A percentile compares a stretch with the other conserved stretches of the same genome.
phyloP scores from a whole-genome alignment of 352 stramenopile species.

The Phytophthora brassicae region DNA sequence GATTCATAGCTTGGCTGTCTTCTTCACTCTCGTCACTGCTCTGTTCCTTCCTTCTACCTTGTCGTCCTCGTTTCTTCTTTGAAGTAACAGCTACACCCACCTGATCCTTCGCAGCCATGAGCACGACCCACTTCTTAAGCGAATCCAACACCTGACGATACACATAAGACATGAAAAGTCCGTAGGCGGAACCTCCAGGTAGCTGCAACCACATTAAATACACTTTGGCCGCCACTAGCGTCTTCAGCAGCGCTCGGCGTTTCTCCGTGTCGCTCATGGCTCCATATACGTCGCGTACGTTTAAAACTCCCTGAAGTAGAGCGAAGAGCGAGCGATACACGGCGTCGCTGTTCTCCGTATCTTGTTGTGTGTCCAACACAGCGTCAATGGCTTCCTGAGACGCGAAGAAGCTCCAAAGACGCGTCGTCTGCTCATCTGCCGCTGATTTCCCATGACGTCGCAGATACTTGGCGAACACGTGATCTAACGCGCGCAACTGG shows the following conservation, averaged over 20 bases:
- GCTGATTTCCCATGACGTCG: slow-evolving; percentile 29
- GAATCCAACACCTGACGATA: slow-evolving; percentile 81
- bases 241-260: slow-evolving; percentile 48
- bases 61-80: slow-evolving; percentile 13
- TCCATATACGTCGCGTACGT: slow-evolving; percentile 59
- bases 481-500: slow-evolving; percentile 50
- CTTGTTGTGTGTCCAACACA: slow-evolving; percentile 37
- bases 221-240: slow-evolving; percentile 67
- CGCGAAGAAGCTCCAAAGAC: slow-evolving; percentile 64
- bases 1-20: slow-evolving; percentile 18
- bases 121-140: slow-evolving; percentile 75
- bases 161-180: slow-evolving; percentile 85
- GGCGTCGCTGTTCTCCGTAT: slow-evolving; percentile 27
- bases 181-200: slow-evolving; percentile 77
- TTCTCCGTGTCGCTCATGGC: slow-evolving; percentile 39
- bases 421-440: slow-evolving; percentile 20
- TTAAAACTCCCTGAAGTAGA: slow-evolving; percentile 59
- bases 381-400: slow-evolving; percentile 46
- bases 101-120: slow-evolving; percentile 27
- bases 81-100: not conserved
- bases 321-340: slow-evolving; percentile 72
- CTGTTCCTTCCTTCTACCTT: slow-evolving; percentile 14
- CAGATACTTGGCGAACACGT: slow-evolving; percentile 59
- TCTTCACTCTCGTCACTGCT: slow-evolving; percentile 36
- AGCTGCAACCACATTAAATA: slow-evolving; percentile 84